These are phyloP conservation scores for Taphrina betulina DNA, from an alignment of 1,139 yeast genomes.

Conservation along the genomic window DNA sequence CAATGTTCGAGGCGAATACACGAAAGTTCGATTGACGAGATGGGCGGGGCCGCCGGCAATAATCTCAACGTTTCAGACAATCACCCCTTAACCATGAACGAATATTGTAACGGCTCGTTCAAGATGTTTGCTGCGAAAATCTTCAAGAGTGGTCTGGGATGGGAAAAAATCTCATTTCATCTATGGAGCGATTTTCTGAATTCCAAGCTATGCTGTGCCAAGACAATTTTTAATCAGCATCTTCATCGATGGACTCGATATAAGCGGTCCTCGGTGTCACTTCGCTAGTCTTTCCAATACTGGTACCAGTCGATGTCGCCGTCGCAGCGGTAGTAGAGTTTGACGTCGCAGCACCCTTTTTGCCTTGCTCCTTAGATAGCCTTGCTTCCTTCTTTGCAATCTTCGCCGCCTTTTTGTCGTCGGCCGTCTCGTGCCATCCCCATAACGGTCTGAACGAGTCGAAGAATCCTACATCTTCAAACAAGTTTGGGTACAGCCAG, in stretches of 20 bases:
- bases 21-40: too few relatives aligned
- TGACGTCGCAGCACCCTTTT: not conserved
- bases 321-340: not conserved
- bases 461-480: conserved; percentile 90
- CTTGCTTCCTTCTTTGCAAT: conserved; percentile 18
- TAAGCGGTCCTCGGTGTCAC: conserved; percentile 18
- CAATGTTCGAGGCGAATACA: too few relatives aligned
- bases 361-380: conserved; percentile 2
- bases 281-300: not conserved
- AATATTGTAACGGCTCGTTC: too few relatives aligned
- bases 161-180: too few relatives aligned
- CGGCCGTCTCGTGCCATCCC: conserved; percentile 64
- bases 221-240: too few relatives aligned
- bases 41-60: too few relatives aligned
- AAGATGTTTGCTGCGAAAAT: too few relatives aligned
- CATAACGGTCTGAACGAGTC: conserved; percentile 89
- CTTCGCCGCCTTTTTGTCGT: conserved; percentile 28
- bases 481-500: conserved; percentile 94
- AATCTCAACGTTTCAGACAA: too few relatives aligned
- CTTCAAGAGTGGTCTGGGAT: too few relatives aligned
- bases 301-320: conserved; percentile 1
- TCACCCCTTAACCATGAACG: too few relatives aligned
- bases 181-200: too few relatives aligned
- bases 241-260: conserved; percentile 33
- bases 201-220: too few relatives aligned